These are phyloP conservation scores for Neopestalotiopsis sp. DNA, from an alignment of 2,329 filamentous ascomycete genomes.

Conservation along the genomic window DNA sequence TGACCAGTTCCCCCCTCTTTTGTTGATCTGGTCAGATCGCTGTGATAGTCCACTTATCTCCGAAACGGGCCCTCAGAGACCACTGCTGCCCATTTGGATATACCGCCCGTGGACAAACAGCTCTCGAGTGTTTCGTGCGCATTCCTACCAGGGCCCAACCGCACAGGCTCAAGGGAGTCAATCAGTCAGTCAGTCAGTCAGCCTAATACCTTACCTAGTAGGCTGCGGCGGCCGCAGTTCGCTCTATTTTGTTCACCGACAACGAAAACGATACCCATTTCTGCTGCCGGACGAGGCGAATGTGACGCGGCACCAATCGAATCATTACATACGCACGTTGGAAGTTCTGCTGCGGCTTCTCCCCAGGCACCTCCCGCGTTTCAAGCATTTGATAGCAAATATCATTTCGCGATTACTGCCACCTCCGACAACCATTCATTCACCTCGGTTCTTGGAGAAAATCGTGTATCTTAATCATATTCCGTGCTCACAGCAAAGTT, in stretches of 20 bases:
- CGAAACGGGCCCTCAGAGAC: background rate
- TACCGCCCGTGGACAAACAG: background rate
- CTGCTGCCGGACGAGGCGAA: background rate
- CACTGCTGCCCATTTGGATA: slow-evolving; percentile 2
- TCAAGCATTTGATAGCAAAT: background rate
- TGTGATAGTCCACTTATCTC: background rate
- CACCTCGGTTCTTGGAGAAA: background rate
- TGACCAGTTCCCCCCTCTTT: slow-evolving; percentile 1
- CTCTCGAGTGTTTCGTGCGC: slow-evolving; percentile 4
- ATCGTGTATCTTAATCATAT: background rate
- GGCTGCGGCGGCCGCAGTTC: slow-evolving; percentile 4
- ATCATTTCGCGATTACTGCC: background rate
- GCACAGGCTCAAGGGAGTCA: background rate
- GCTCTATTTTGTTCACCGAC: slow-evolving; percentile 12
- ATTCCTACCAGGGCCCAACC: slow-evolving; percentile 13
- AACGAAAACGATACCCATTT: background rate
- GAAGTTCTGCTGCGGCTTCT: slow-evolving; percentile 1
- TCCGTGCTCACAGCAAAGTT: background rate
- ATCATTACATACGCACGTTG: background rate
- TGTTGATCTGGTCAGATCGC: background rate
- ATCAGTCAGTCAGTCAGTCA: slow-evolving; percentile 14
- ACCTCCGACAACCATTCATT: background rate
- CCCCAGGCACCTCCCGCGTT: background rate
- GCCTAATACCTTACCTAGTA: background rate
- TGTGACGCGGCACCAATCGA: background rate